Evolutionary conservation across 768 basidiomycete genomes (phyloP).

Genomic region (Pilatotrama ljubarskyi): DNA sequence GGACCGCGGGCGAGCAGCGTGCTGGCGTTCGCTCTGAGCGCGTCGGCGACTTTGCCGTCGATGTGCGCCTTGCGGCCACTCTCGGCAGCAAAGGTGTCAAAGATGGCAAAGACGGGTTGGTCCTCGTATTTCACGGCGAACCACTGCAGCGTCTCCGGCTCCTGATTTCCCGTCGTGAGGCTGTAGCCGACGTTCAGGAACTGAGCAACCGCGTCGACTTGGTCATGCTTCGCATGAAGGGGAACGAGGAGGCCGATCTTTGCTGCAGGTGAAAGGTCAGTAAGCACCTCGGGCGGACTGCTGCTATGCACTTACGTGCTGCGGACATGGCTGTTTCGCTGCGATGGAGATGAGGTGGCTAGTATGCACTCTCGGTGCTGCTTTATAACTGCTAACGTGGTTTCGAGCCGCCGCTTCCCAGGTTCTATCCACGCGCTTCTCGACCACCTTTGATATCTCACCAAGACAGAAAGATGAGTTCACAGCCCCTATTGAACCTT

Average conservation of each 20-base stretch:
- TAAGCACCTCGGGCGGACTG: not conserved
- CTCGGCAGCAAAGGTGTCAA: constrained; percentile 42
- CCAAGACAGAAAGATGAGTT: not conserved
- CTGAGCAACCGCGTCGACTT: constrained; percentile 27
- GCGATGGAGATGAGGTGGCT: no score
- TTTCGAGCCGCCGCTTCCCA: not conserved
- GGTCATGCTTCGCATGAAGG: constrained; percentile 29
- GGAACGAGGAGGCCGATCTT: constrained; percentile 34
- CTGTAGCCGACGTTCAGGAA: constrained; percentile 34
- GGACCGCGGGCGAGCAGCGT: constrained; percentile 32
- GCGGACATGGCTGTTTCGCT: constrained; percentile 1
- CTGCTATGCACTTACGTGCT: not conserved
- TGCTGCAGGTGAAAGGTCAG: constrained; percentile 10
- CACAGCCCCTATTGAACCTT: not conserved
- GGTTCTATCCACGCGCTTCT: not conserved
- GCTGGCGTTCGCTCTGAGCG: constrained; percentile 35
- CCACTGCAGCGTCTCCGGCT: constrained; percentile 42
- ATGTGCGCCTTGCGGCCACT: constrained; percentile 38
- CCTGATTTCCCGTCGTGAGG: constrained; percentile 29
- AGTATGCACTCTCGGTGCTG: not conserved
- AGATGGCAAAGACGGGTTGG: constrained; percentile 35
- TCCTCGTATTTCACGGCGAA: constrained; percentile 35
- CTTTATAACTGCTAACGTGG: not conserved
- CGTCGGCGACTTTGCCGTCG: constrained; percentile 36
- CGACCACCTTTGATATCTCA: no score